These are phyloP conservation scores for Zygnema cylindricum DNA, from an alignment of 139 green algal genomes.

Conservation along the genomic window DNA sequence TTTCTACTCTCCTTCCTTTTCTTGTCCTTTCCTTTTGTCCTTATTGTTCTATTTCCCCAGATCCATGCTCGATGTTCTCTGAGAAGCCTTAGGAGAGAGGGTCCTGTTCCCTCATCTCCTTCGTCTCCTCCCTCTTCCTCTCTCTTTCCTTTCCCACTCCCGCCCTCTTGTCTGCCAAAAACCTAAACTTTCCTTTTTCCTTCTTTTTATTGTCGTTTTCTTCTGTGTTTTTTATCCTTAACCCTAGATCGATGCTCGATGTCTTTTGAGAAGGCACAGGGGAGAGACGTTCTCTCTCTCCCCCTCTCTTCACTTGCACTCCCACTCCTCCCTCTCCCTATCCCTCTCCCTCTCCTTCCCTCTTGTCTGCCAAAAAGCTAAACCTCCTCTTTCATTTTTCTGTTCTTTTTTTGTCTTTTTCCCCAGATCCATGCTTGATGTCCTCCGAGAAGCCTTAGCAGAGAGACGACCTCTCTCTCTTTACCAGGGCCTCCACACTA, in stretches of 20 bases:
- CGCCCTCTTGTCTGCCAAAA: not conserved
- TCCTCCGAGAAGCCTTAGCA: conserved; percentile 46
- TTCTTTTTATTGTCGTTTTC: not conserved
- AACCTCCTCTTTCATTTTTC: conserved; percentile 1
- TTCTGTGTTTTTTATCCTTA: too few species aligned
- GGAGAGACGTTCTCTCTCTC: not conserved
- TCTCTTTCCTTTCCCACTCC: not conserved
- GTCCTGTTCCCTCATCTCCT: not conserved
- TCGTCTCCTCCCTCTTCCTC: not conserved
- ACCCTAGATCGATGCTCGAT: not conserved
- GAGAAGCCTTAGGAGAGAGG: not conserved
- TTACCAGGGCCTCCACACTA: conserved; percentile 60
- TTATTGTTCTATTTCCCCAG: not conserved
- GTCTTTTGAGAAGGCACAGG: not conserved
- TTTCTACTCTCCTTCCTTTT: not conserved
- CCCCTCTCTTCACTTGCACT: not conserved
- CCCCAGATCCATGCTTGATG: conserved; percentile 29
- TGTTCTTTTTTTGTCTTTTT: conserved; percentile 14
- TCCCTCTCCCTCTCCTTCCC: not conserved
- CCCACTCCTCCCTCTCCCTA: not conserved
- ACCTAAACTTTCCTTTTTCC: not conserved
- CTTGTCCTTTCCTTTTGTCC: not conserved
- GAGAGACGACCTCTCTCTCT: conserved; percentile 28
- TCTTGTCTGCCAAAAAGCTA: not conserved
- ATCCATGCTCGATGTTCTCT: not conserved